Evolutionary conservation across 1,284 basidiomycete species (phyloP), one percentile per base, ranked within the genome.

Genomic region (Moesziomyces sp.): DNA sequence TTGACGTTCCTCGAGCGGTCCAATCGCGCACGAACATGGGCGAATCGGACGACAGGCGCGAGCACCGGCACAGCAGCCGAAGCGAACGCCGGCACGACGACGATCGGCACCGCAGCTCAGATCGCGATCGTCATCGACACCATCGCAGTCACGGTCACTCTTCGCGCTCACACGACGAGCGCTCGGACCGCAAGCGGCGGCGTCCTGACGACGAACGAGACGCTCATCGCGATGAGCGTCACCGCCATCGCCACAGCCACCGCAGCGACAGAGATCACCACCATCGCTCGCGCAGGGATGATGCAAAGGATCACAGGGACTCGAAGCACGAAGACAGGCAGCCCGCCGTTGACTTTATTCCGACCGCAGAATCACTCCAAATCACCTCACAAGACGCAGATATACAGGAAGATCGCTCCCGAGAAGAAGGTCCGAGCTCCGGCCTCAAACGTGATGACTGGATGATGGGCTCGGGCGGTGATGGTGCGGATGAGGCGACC

Each of bases 401-500:
- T 89, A 3, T 86, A 85, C 7, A 76, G 85, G 13, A 72, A 84
- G 13, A 44, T 5, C 85, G 88, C 2, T 88, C 78, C 1, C 10
- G 8, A 13, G 30, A 33, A 61, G 89, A 64, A 86, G 88, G 0
- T 84, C 86, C 38, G 38, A 40, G 38, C 5, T 40, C 38, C 7
- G 16, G 16, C 19, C 80, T 91, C 23, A 88, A 90, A 77, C 88
- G 93, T 19, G 93, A 94, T 74, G 90, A 93, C 40, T 96, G 94
- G 94, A 96, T 97, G 94, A 85, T 93, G n/a, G 46, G 46, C 9
- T 47, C 47, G 30, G 30, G 58, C 58, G 26, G 21, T 19, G 50
- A 51, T 42, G 87, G 87, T 2, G 88, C 90, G 13, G 60, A 54
- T 30, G 61, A 56, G 1, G 43, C 46, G 0, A 43, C 67, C 30